A percentile compares a stretch with the other conserved stretches of the same genome.
Evolutionary conservation across 805 yeast genomes (phyloP).

Genomic region (Ogataea parapolymorpha): DNA sequence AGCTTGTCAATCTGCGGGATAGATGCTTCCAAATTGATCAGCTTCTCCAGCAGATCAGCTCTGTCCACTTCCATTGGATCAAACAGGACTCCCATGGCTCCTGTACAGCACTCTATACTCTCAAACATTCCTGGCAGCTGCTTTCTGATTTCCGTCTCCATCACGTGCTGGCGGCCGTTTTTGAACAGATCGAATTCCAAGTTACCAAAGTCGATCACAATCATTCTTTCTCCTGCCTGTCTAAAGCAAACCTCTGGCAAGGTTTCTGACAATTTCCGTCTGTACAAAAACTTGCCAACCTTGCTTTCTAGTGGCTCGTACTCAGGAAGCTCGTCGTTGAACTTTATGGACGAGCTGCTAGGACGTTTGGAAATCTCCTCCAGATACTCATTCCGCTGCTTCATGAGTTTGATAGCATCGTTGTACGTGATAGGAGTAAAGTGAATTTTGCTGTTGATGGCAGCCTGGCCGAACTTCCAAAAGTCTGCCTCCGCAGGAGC

Average conservation of each 20-base stretch:
- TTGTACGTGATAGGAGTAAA: constrained; percentile 75
- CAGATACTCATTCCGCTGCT: constrained; percentile 54
- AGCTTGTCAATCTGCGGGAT: constrained; percentile 72
- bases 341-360: constrained; percentile 41
- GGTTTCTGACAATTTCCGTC: constrained; percentile 29
- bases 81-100: constrained; percentile 87
- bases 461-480: constrained; percentile 98
- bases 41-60: constrained; percentile 52
- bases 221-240: constrained; percentile 95
- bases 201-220: constrained; percentile 86
- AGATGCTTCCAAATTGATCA: constrained; percentile 70
- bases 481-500: constrained; percentile 93
- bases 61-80: constrained; percentile 64
- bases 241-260: constrained; percentile 78
- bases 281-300: constrained; percentile 8
- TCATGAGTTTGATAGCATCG: constrained; percentile 63
- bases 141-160: constrained; percentile 65
- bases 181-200: constrained; percentile 83
- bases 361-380: constrained; percentile 33
- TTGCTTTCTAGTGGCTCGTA: constrained; percentile 29
- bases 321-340: constrained; percentile 63
- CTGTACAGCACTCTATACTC: constrained; percentile 95
- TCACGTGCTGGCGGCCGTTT: constrained; percentile 62
- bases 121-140: constrained; percentile 71
- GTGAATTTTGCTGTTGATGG: constrained; percentile 82